Percentiles rank a stretch among this genome's conserved stretches.
Conservation (phyloP, 192 early-diverging fungal species). For the Fimicolochytrium jonesii region DNA sequence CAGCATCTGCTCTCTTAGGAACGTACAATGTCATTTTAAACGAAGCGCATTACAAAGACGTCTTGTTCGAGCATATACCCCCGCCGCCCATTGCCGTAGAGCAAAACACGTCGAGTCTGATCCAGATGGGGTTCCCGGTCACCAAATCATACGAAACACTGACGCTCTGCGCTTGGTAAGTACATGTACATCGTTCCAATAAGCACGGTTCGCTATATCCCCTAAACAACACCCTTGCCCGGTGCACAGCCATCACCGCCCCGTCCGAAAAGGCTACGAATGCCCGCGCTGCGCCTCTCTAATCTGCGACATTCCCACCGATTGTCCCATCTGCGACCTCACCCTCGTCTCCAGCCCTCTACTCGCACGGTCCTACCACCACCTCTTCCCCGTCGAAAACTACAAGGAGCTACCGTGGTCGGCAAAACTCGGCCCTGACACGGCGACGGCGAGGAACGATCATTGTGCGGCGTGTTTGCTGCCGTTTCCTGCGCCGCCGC, state of each 20-base stretch:
- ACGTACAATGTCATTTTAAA: slow-evolving; percentile 79
- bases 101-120: slow-evolving; percentile 53
- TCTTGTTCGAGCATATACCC: slow-evolving; percentile 79
- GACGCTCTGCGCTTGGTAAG: slow-evolving; percentile 77
- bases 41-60: slow-evolving; percentile 76
- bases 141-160: slow-evolving; percentile 34
- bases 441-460: neutral
- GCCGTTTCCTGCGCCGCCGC: neutral
- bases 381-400: slow-evolving; percentile 88
- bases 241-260: slow-evolving; percentile 53
- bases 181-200: neutral
- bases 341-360: slow-evolving; percentile 86
- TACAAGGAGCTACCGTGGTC: slow-evolving; percentile 64
- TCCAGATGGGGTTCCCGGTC: slow-evolving; percentile 91
- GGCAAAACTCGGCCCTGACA: slow-evolving; percentile 2
- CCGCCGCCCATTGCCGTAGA: slow-evolving; percentile 70
- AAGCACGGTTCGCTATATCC: too few species aligned
- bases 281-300: slow-evolving; percentile 81
- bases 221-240: too few species aligned
- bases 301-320: slow-evolving; percentile 85
- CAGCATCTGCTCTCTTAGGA: slow-evolving; percentile 43
- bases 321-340: slow-evolving; percentile 86
- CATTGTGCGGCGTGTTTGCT: neutral
- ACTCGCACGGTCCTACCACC: slow-evolving; percentile 88
- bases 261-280: slow-evolving; percentile 68